Base-by-base conservation (phyloP, 768 basidiomycete genomes). In the Leucocoprinus leucothites region DNA sequence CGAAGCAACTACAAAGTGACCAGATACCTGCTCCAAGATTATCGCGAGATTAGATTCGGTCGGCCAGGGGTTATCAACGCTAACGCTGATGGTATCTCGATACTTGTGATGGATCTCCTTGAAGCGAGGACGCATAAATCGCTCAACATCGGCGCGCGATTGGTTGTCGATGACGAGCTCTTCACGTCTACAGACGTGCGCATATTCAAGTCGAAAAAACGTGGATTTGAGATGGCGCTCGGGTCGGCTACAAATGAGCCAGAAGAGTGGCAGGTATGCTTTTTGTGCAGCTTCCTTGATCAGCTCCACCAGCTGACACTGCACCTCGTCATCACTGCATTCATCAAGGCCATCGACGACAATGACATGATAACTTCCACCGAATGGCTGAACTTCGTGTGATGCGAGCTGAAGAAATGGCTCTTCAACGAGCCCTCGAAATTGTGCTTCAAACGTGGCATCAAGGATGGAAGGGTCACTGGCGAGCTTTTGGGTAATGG, bases 161-260 rank as follows among this genome's bases (percentile, higher is more conserved):
- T 52, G 41, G 16, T 52, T 21, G 14, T 52, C 51, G 11, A 52
- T 21, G 9, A 34, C 3, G 1, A 52, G 18, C 14, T 52, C 41
- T 16, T 43, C 51, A 3, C 42, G 24, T 14, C 14, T 7, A 16
- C 41, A 51, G 7, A 19, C 2, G 18, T 11, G 16, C n/a, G 14
- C 34, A 3, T 16, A 51, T 2, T 51, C 40, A 7, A 19, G 40
- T 4, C 13, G 40, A 5, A 40, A 51, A 14, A 51, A 42, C 6
- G 40, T 43, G n/a, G n/a, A 28, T n/a, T 28, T 41, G 35, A 50
- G 9, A 14, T 51, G 50, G 21, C 38, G 24, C 25, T 51, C 50
- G 25, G 50, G 50, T 3, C 50, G 21, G 14, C 49, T 50, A 25
- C 35, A 50, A 8, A 50, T 31, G 26, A 50, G 24, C 49, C 49